Base-by-base conservation (phyloP, 306 rosid genomes). In the Astragalus glycyphyllos region DNA sequence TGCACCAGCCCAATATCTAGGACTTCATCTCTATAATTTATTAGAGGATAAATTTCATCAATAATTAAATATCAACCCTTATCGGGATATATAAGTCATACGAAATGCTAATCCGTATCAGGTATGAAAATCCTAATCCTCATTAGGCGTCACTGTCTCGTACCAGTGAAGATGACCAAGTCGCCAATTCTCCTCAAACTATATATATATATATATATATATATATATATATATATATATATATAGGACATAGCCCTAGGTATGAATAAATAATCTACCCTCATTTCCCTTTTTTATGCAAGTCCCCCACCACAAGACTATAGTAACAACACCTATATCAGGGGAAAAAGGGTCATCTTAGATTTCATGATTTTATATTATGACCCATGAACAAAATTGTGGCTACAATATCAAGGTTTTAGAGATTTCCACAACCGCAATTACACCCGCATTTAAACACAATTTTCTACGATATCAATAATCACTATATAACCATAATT, bases 101-200 rank as follows among this genome's bases (percentile, higher is more conserved):
- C n/a, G 32, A 75, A 64, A 55, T 31, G 58, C 58, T 45, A 45
- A 42, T 55, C 40, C 42, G 11, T 56, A 20, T 42, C 60, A 44
- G 8, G 49, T 47, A 54, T 6, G 29, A 26, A 54, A 74, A 44
- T 40, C 8, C 55, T 11, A 11, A 63, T 54, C 58, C 31, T 44
- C 41, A 45, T 75, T 8, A 45, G 74, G 11, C 11, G 15, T 35
- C 60, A 47, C 11, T 9, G 17, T 26, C 32, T 37, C 45, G 45
- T 29, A 65, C 58, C 55, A 44, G 73, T 32, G 67, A 74, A 35
- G 50, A 66, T 35, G 42, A 34, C 50, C 47, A 29, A 65, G 67
- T 31, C 57, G 54, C 42, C 29, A 42, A 54, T 59, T 7, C 26
- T 59, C 29, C 65, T 14, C 47, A n/a, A n/a, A n/a, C n/a, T n/a